Conservation (phyloP, 2,329 filamentous ascomycete species). For the Phaeosphaeriaceae sp. region DNA sequence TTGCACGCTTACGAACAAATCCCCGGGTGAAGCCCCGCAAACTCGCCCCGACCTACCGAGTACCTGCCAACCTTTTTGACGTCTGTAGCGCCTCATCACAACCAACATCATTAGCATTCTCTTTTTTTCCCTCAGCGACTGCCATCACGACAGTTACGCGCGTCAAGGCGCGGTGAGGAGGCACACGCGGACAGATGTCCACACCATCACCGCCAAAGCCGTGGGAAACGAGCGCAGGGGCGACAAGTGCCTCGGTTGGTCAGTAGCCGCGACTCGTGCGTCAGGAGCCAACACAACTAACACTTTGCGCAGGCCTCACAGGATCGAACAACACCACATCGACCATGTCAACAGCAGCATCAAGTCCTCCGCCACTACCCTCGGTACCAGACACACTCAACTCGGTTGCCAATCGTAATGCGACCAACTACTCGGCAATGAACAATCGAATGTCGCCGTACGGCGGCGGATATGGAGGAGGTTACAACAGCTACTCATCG, state of each 20-base stretch:
- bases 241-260: conserved; percentile 50
- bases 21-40: conserved; percentile 29
- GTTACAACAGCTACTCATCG: conserved; percentile 61
- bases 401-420: conserved; percentile 84
- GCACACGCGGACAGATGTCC: conserved; percentile 55
- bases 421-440: conserved; percentile 77
- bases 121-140: conserved; percentile 7
- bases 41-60: conserved; percentile 22
- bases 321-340: conserved; percentile 49
- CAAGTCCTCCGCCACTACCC: conserved; percentile 72
- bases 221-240: conserved; percentile 83
- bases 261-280: conserved; percentile 23
- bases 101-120: conserved; percentile 10
- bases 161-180: conserved; percentile 33
- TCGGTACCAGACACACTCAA: conserved; percentile 80
- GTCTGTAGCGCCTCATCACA: conserved; percentile 12
- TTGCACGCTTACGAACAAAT: conserved; percentile 8
- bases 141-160: conserved; percentile 11
- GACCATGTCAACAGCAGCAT: conserved; percentile 49
- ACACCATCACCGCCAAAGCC: conserved; percentile 89
- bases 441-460: conserved; percentile 62
- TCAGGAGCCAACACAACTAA: conserved; percentile 31
- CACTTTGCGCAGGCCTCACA: conserved; percentile 38
- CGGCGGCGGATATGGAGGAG: conserved; percentile 55
- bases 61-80: conserved; percentile 21